phyloP scores from a whole-genome alignment of 2,329 filamentous ascomycete genomes.

The Colletotrichum lentis region DNA sequence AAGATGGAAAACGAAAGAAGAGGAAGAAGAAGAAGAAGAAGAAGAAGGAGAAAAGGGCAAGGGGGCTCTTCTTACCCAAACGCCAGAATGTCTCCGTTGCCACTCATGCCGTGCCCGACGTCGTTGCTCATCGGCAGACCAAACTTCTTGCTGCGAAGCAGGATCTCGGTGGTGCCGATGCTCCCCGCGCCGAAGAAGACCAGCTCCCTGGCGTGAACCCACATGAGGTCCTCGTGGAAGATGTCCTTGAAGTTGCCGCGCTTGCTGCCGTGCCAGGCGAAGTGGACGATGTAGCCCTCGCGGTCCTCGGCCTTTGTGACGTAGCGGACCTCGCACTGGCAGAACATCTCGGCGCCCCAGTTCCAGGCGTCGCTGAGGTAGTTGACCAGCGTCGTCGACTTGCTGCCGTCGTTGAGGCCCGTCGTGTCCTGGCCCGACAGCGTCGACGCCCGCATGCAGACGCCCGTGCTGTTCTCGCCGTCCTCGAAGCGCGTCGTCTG shows the following conservation, averaged over 20 bases:
- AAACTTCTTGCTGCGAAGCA: constrained; percentile 66
- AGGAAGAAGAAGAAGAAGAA: too few relatives aligned
- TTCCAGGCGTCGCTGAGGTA: constrained; percentile 76
- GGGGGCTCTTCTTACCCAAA: constrained; percentile 62
- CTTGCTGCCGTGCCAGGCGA: constrained; percentile 68
- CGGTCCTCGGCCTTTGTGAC: constrained; percentile 59
- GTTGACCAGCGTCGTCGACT: constrained; percentile 71
- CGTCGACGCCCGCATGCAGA: constrained; percentile 67
- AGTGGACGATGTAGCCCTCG: constrained; percentile 71
- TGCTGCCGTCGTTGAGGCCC: constrained; percentile 72
- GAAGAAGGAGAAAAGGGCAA: too few relatives aligned
- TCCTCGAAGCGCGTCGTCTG: constrained; percentile 71
- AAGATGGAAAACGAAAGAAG: too few relatives aligned
- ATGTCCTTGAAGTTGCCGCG: constrained; percentile 62
- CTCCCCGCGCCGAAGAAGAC: constrained; percentile 74
- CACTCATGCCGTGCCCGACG: constrained; percentile 68
- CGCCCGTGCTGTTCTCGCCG: constrained; percentile 68
- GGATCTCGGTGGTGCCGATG: constrained; percentile 71
- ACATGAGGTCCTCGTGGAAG: constrained; percentile 68
- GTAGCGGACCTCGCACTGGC: constrained; percentile 71
- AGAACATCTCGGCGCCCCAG: constrained; percentile 76
- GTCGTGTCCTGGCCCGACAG: constrained; percentile 70
- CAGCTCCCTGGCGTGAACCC: constrained; percentile 70
- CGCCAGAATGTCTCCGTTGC: constrained; percentile 72
- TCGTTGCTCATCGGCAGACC: constrained; percentile 65